Conservation (phyloP, 768 basidiomycete species). For the Lactarius trivialis region DNA sequence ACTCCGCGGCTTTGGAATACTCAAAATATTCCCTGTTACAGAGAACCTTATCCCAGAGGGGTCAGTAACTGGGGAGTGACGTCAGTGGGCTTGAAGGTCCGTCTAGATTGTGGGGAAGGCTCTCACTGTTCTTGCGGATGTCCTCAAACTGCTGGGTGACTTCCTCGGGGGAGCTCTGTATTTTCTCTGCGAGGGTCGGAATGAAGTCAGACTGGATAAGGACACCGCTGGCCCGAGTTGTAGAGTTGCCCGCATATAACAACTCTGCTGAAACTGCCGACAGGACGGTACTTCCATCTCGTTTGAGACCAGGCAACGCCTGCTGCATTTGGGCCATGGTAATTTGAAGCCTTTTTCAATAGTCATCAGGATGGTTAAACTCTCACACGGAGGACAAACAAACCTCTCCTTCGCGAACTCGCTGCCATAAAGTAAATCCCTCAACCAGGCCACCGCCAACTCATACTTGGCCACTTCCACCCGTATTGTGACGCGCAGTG, state of each 20-base stretch:
- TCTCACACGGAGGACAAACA: conserved; percentile 15
- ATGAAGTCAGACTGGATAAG: conserved; percentile 74
- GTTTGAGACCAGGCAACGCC: conserved; percentile 83
- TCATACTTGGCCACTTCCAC: conserved; percentile 80
- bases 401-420: conserved; percentile 78
- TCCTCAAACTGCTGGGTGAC: conserved; percentile 72
- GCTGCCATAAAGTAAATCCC: conserved; percentile 68
- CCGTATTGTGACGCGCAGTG: conserved; percentile 68
- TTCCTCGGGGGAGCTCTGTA: conserved; percentile 65
- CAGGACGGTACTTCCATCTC: conserved; percentile 78
- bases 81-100: not conserved
- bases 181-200: conserved; percentile 60
- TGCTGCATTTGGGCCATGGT: conserved; percentile 85
- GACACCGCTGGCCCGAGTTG: conserved; percentile 59
- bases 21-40: conserved; percentile 80
- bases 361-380: not conserved
- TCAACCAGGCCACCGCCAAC: conserved; percentile 77
- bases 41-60: conserved; percentile 83
- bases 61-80: conserved; percentile 55
- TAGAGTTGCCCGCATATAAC: conserved; percentile 62
- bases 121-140: conserved; percentile 61
- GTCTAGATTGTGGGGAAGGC: not conserved
- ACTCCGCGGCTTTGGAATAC: conserved; percentile 62
- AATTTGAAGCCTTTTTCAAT: conserved; percentile 61
- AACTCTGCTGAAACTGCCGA: conserved; percentile 62